These are phyloP conservation scores for Jamesozyma spencerorum DNA, from an alignment of 805 yeast species.

Conservation along the genomic window DNA sequence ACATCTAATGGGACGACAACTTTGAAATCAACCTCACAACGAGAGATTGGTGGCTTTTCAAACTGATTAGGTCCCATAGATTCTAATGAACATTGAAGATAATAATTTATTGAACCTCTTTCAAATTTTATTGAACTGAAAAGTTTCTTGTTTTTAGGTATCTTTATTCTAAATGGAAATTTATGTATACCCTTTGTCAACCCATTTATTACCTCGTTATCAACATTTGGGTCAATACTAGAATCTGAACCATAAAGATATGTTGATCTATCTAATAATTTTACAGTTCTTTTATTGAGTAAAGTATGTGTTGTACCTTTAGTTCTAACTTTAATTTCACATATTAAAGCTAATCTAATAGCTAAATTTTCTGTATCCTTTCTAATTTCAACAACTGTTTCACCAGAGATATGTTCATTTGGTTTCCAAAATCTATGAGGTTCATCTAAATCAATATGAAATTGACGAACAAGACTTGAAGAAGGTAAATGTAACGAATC, in stretches of 20 bases:
- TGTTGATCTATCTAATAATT: slow-evolving; percentile 50
- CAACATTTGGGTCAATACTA: background rate
- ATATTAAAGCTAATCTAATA: slow-evolving; percentile 45
- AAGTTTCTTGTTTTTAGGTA: slow-evolving; percentile 49
- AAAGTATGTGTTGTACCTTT: slow-evolving; percentile 37
- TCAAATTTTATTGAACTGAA: slow-evolving; percentile 75
- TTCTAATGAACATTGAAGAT: slow-evolving; percentile 30
- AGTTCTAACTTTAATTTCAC: slow-evolving; percentile 47
- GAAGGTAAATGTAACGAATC: no score
- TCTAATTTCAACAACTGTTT: slow-evolving; percentile 46
- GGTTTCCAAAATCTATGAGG: slow-evolving; percentile 76
- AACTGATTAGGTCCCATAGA: slow-evolving; percentile 10
- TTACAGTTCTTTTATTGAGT: slow-evolving; percentile 42
- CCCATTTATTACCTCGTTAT: slow-evolving; percentile 29
- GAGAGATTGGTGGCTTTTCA: slow-evolving; percentile 19
- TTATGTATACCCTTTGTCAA: slow-evolving; percentile 77
- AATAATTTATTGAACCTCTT: slow-evolving; percentile 70
- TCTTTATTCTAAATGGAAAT: slow-evolving; percentile 73
- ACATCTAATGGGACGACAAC: slow-evolving; percentile 71
- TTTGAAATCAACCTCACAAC: slow-evolving; percentile 49
- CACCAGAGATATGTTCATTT: slow-evolving; percentile 65
- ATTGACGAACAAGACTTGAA: slow-evolving; percentile 3
- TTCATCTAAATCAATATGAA: slow-evolving; percentile 51
- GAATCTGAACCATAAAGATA: slow-evolving; percentile 41
- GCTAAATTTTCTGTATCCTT: slow-evolving; percentile 42